phyloP scores from a whole-genome alignment of 345 rosid genomes.

The Raphanus sativus region DNA sequence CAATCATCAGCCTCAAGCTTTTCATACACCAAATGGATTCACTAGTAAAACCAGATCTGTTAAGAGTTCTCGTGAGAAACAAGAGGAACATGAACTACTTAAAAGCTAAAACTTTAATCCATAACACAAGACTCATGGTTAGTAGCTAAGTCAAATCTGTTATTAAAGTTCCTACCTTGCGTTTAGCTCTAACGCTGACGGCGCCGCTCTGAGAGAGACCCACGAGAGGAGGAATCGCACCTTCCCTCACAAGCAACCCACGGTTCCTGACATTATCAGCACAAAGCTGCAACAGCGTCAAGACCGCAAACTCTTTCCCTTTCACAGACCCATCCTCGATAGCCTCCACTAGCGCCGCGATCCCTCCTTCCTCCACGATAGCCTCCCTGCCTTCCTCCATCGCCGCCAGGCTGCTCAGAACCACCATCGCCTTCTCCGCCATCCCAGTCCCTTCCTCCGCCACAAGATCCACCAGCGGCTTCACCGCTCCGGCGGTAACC shows the following conservation, averaged over 20 bases:
- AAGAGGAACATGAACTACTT: too few species aligned
- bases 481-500: neutral
- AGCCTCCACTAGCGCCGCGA: neutral
- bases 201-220: neutral
- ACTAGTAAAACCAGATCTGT: neutral
- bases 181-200: constrained; percentile 1
- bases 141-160: neutral
- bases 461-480: neutral
- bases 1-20: neutral
- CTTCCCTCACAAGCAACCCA: neutral
- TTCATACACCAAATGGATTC: neutral
- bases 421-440: neutral
- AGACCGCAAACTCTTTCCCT: neutral
- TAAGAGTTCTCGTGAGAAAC: neutral
- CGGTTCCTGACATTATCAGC: neutral
- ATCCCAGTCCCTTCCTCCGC: neutral
- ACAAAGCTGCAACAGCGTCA: neutral
- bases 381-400: neutral
- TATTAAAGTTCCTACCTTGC: neutral
- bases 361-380: neutral
- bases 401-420: neutral
- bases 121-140: neutral
- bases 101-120: too few species aligned
- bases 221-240: neutral
- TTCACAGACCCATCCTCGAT: neutral